Conservation (phyloP, 371 early-diverging fungal genomes). For the Mortierella sp. region DNA sequence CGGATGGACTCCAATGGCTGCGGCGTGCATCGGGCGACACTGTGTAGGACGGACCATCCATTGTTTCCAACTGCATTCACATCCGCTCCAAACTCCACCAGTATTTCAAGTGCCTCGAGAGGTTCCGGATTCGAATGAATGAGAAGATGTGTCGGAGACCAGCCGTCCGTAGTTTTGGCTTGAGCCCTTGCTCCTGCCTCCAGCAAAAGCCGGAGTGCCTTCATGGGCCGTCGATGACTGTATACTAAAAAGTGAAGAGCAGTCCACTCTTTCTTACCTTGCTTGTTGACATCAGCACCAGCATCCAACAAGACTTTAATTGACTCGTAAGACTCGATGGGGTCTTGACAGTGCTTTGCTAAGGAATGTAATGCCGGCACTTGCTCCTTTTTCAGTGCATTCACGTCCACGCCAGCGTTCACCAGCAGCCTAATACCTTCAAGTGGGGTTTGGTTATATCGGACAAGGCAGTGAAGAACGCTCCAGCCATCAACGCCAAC, state of each 20-base stretch:
- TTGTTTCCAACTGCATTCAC: conserved; percentile 52
- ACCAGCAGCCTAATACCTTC: conserved; percentile 43
- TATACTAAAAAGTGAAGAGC: conserved; percentile 47
- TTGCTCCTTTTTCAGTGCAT: conserved; percentile 46
- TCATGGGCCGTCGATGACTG: conserved; percentile 44
- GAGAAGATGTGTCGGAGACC: conserved; percentile 45
- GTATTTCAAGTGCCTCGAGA: conserved; percentile 45
- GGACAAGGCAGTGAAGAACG: conserved; percentile 45
- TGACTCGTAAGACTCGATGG: conserved; percentile 41
- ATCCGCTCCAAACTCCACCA: conserved; percentile 47
- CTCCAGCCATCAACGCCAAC: conserved; percentile 51
- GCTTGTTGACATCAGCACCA: conserved; percentile 48
- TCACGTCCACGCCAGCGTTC: conserved; percentile 46
- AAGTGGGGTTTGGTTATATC: conserved; percentile 44
- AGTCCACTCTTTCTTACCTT: conserved; percentile 49
- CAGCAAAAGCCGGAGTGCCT: conserved; percentile 31
- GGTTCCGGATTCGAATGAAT: conserved; percentile 49
- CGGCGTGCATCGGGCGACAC: conserved; percentile 45
- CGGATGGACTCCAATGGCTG: conserved; percentile 45
- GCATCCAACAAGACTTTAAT: conserved; percentile 39
- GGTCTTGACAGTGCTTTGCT: conserved; percentile 51
- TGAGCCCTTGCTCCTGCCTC: conserved; percentile 43
- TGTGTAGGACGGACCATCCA: conserved; percentile 49
- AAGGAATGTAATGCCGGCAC: conserved; percentile 45
- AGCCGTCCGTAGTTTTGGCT: conserved; percentile 48